Conservation (phyloP, 2,329 filamentous ascomycete genomes). For the Capronia coronata region DNA sequence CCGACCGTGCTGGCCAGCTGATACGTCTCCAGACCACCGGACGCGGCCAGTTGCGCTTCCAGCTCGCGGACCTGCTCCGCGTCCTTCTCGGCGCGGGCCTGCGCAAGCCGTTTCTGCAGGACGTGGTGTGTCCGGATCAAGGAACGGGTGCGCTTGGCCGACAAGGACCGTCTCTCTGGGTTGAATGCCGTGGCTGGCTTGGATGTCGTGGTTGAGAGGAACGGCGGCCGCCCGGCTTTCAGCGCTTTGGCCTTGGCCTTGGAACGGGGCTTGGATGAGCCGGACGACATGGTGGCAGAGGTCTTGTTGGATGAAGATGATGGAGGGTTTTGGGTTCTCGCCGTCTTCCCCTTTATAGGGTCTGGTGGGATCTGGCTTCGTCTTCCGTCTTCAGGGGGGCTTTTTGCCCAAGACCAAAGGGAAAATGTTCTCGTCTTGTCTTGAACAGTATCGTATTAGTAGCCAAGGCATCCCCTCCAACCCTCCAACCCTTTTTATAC, state of each 20-base stretch:
- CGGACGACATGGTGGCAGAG: not conserved
- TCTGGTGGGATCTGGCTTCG: too few relatives aligned
- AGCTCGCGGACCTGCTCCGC: constrained; percentile 38
- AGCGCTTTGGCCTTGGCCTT: constrained; percentile 8
- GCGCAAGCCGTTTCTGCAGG: constrained; percentile 51
- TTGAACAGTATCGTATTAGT: too few relatives aligned
- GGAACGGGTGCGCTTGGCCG: constrained; percentile 52
- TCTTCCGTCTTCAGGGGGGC: too few relatives aligned
- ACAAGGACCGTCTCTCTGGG: constrained; percentile 28
- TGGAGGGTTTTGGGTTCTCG: too few relatives aligned
- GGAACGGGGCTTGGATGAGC: not conserved
- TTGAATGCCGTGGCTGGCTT: not conserved
- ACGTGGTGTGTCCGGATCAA: constrained; percentile 56
- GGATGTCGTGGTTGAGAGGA: constrained; percentile 2
- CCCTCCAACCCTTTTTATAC: too few relatives aligned
- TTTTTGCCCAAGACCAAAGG: too few relatives aligned
- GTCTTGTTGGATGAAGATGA: not conserved
- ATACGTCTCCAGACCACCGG: constrained; percentile 55
- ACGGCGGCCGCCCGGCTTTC: constrained; percentile 20
- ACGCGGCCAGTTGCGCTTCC: constrained; percentile 46
- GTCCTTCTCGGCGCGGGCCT: constrained; percentile 46
- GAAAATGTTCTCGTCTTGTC: too few relatives aligned
- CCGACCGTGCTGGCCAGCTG: constrained; percentile 58
- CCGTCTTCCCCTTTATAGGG: too few relatives aligned
- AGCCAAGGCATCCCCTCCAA: too few relatives aligned